These are phyloP conservation scores for Dendrocalamus sinicus DNA, from an alignment of 176 grass and related monocot genomes.

Conservation along the genomic window DNA sequence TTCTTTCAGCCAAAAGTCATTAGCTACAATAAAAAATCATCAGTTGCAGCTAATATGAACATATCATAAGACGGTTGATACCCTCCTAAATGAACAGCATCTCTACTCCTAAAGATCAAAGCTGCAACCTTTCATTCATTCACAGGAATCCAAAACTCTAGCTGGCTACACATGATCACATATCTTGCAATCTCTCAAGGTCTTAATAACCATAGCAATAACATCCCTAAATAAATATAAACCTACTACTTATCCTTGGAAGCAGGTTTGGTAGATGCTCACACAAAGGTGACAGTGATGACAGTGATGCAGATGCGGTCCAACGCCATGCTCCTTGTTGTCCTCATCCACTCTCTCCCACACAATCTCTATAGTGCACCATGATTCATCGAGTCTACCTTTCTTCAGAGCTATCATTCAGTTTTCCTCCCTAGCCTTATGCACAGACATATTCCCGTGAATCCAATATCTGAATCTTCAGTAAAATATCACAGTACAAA, in stretches of 20 bases:
- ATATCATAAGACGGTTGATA: no score
- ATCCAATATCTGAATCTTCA: not conserved
- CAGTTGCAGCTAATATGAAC: no score
- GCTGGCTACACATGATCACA: not conserved
- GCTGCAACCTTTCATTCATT: not conserved
- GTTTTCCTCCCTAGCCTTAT: not conserved
- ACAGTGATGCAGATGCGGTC: constrained; percentile 22
- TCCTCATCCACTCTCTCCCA: not conserved
- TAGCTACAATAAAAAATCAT: no score
- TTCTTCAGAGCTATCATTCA: constrained; percentile 6
- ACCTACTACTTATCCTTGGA: not conserved
- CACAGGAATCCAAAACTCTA: not conserved
- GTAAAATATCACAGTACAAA: not conserved
- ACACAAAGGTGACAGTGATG: not conserved
- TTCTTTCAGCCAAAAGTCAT: no score
- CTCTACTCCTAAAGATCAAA: not conserved
- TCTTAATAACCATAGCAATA: not conserved
- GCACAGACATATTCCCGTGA: constrained; percentile 37
- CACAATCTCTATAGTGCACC: not conserved
- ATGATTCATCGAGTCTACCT: not conserved
- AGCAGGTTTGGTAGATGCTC: constrained; percentile 31
- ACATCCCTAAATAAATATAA: not conserved
- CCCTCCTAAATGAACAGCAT: not conserved
- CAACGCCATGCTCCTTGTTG: not conserved
- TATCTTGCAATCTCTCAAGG: not conserved